A percentile compares a stretch with the other conserved stretches of the same genome.
These are phyloP conservation scores for Choanephora cucurbitarum DNA, from an alignment of 371 early-diverging fungal species.

Conservation along the genomic window DNA sequence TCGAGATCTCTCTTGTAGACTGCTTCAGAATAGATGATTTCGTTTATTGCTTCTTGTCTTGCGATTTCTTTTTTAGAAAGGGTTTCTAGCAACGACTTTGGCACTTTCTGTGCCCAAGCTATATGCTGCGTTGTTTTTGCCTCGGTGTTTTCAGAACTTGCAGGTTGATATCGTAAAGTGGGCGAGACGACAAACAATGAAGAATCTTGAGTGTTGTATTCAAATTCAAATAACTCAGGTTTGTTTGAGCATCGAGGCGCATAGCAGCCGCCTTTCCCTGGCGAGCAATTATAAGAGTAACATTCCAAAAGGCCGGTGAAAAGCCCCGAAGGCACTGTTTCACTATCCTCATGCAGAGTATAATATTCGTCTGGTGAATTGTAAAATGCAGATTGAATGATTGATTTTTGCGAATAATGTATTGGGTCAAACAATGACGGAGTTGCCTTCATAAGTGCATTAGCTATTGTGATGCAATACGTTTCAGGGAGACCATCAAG, in stretches of 20 bases:
- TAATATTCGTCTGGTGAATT: conserved; percentile 49
- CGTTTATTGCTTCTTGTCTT: conserved; percentile 93
- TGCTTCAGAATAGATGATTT: conserved; percentile 88
- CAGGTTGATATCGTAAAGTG: not conserved
- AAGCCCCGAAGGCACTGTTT: conserved; percentile 39
- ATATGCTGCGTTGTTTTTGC: conserved; percentile 49
- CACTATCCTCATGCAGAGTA: conserved; percentile 38
- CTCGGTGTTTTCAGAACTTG: not conserved
- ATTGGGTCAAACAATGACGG: conserved; percentile 47
- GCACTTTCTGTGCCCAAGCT: conserved; percentile 72
- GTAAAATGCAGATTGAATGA: conserved; percentile 35
- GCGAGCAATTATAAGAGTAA: conserved; percentile 36
- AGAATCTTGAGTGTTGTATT: conserved; percentile 2
- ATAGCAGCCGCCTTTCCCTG: conserved; percentile 44
- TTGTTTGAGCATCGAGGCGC: conserved; percentile 46
- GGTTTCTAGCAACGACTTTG: conserved; percentile 69
- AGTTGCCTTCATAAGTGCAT: conserved; percentile 37
- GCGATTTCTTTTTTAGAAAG: conserved; percentile 78
- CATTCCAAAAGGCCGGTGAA: conserved; percentile 36
- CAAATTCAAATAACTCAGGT: conserved; percentile 6
- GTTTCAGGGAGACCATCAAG: conserved; percentile 33
- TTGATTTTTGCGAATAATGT: conserved; percentile 47
- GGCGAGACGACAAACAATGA: not conserved
- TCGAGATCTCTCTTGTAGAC: conserved; percentile 81
- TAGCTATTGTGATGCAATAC: conserved; percentile 37